These are phyloP conservation scores for Xylariomycetidae sp. DNA, from an alignment of 2,329 filamentous ascomycete species.

Conservation along the genomic window DNA sequence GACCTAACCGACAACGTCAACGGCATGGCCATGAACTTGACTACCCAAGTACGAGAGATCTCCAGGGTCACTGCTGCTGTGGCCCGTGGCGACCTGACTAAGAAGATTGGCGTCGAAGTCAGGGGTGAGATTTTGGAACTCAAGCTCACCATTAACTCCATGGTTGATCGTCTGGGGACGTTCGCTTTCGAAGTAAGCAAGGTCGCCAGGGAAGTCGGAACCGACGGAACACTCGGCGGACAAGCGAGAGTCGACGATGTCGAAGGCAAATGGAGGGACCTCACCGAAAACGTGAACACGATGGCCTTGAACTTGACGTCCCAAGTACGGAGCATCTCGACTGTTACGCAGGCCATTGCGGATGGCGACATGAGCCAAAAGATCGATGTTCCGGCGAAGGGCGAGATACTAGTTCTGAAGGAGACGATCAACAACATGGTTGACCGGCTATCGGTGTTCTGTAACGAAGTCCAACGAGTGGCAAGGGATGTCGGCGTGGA, in stretches of 20 bases:
- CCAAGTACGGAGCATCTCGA: conserved; percentile 85
- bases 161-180: conserved; percentile 94
- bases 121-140: conserved; percentile 91
- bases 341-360: conserved; percentile 90
- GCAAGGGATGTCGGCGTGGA: conserved; percentile 96
- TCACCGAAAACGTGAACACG: conserved; percentile 84
- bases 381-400: conserved; percentile 90
- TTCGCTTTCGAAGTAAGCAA: conserved; percentile 97
- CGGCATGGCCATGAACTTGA: conserved; percentile 97
- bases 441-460: conserved; percentile 89
- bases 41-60: conserved; percentile 95
- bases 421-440: conserved; percentile 99
- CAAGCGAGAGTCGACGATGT: conserved; percentile 93
- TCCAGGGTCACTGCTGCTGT: conserved; percentile 95
- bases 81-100: conserved; percentile 85
- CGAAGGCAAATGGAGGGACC: conserved; percentile 95
- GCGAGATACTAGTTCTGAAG: conserved; percentile 89
- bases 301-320: conserved; percentile 64
- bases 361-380: conserved; percentile 94
- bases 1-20: conserved; percentile 95
- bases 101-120: conserved; percentile 92
- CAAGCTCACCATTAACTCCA: conserved; percentile 97
- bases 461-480: conserved; percentile 89
- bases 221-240: conserved; percentile 87
- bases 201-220: conserved; percentile 91